These are phyloP conservation scores for Triticum monococcum DNA, from an alignment of 176 grass and related monocot species.

Conservation along the genomic window DNA sequence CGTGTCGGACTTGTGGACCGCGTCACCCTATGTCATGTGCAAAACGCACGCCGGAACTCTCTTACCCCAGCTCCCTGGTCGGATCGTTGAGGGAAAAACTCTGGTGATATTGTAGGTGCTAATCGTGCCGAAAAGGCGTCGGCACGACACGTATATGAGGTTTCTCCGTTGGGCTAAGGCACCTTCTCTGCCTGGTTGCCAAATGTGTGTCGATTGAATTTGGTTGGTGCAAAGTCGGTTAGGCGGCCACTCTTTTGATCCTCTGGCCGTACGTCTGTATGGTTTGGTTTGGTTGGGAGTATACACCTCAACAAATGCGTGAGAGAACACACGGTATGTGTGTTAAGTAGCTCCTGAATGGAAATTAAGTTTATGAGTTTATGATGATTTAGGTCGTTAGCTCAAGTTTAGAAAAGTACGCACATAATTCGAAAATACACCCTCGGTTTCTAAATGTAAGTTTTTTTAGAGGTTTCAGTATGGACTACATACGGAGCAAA, in stretches of 20 bases:
- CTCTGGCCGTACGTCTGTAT: neutral
- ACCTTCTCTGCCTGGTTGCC: neutral
- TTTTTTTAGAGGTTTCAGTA: too few relatives aligned
- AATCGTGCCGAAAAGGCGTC: neutral
- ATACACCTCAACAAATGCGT: neutral
- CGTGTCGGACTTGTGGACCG: neutral
- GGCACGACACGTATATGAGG: slow-evolving; percentile 12
- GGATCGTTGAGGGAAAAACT: neutral
- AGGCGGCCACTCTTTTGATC: neutral
- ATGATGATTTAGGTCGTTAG: too few relatives aligned
- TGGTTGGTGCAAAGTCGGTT: neutral
- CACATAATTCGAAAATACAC: too few relatives aligned
- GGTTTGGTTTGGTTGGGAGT: neutral
- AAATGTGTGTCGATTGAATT: neutral
- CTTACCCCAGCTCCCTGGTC: neutral
- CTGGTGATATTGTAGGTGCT: slow-evolving; percentile 11
- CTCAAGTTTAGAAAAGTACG: too few relatives aligned
- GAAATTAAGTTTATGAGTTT: too few relatives aligned
- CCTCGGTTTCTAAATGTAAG: too few relatives aligned
- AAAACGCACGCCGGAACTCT: neutral
- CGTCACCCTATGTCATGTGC: neutral
- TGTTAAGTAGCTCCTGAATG: too few relatives aligned
- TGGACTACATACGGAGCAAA: too few relatives aligned
- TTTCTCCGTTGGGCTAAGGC: neutral
- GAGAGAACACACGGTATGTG: neutral